Percentiles rank a stretch among this genome's conserved stretches.
These are phyloP conservation scores for Pharus latifolius DNA, from an alignment of 176 grass and related monocot genomes.

Conservation along the genomic window DNA sequence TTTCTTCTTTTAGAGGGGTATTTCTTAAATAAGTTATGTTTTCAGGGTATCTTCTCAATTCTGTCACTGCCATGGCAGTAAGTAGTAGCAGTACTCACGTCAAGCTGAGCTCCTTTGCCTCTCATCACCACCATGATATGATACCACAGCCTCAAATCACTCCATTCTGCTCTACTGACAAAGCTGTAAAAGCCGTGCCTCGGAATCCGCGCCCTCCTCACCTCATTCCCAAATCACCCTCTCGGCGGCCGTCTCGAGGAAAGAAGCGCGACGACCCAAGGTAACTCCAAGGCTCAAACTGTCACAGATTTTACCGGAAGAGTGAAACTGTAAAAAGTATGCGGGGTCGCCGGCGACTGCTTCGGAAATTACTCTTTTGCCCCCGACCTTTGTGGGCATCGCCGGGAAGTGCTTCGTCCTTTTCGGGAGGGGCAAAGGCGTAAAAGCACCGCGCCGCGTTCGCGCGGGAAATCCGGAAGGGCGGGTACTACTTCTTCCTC, in stretches of 20 bases:
- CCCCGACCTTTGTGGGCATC: background rate
- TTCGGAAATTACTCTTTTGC: constrained; percentile 3
- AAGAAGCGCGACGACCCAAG: too few species aligned
- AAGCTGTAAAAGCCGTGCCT: background rate
- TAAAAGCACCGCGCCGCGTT: constrained; percentile 32
- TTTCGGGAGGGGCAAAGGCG: background rate
- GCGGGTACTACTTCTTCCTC: background rate
- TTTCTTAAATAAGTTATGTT: too few species aligned
- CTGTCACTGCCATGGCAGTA: background rate
- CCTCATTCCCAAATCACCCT: too few species aligned
- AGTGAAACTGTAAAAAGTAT: background rate
- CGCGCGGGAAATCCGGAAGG: constrained; percentile 49
- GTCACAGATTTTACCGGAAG: too few species aligned
- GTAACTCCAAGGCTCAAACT: too few species aligned
- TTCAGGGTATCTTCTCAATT: too few species aligned
- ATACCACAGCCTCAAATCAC: constrained; percentile 12
- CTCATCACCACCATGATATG: constrained; percentile 10
- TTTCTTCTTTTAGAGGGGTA: too few species aligned
- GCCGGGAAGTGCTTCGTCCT: background rate
- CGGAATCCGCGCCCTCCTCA: background rate
- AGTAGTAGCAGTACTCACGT: too few species aligned
- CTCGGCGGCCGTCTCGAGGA: background rate
- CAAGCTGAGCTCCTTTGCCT: constrained; percentile 30
- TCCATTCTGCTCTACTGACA: background rate
- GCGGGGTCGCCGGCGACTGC: constrained; percentile 9